These are phyloP conservation scores for Carpinus fangiana DNA, from an alignment of 306 rosid species.

Conservation along the genomic window DNA sequence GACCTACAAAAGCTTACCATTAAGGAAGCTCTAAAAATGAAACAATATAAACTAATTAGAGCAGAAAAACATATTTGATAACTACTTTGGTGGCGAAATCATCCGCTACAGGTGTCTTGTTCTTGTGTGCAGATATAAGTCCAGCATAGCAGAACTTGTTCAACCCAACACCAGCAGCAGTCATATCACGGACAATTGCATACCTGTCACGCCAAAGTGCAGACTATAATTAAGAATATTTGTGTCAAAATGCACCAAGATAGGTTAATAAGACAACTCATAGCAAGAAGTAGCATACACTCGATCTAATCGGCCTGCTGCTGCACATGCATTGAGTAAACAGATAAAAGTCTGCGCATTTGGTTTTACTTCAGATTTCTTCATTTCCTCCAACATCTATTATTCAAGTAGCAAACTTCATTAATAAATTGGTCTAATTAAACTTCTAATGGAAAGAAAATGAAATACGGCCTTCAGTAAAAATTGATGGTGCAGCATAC, in stretches of 20 bases:
- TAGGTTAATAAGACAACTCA: slow-evolving; percentile 1
- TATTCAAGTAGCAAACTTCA: slow-evolving; percentile 17
- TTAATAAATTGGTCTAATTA: slow-evolving; percentile 9
- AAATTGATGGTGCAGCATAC: slow-evolving; percentile 35
- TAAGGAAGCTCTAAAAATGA: slow-evolving; percentile 19
- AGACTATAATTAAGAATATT: slow-evolving; percentile 5
- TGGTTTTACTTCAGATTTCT: slow-evolving; percentile 73
- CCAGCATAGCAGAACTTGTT: slow-evolving; percentile 90
- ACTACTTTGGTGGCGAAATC: slow-evolving; percentile 83
- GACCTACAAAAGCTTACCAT: slow-evolving; percentile 53
- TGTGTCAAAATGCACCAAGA: slow-evolving; percentile 20
- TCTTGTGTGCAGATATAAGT: slow-evolving; percentile 77
- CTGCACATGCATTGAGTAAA: slow-evolving; percentile 89
- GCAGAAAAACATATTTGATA: slow-evolving; percentile 16
- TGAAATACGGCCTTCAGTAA: not conserved
- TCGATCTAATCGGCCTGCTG: slow-evolving; percentile 74
- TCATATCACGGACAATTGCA: slow-evolving; percentile 94
- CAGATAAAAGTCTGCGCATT: slow-evolving; percentile 76
- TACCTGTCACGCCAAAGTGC: slow-evolving; percentile 52
- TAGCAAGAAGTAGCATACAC: slow-evolving; percentile 58
- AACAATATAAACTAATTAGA: slow-evolving; percentile 17
- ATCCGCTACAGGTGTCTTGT: slow-evolving; percentile 66
- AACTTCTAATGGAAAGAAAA: slow-evolving; percentile 11
- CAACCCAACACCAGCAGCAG: slow-evolving; percentile 95
- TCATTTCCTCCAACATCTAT: slow-evolving; percentile 93